Conservation (phyloP, 108 stramenopile genomes). For the Epithemia pelagica region DNA sequence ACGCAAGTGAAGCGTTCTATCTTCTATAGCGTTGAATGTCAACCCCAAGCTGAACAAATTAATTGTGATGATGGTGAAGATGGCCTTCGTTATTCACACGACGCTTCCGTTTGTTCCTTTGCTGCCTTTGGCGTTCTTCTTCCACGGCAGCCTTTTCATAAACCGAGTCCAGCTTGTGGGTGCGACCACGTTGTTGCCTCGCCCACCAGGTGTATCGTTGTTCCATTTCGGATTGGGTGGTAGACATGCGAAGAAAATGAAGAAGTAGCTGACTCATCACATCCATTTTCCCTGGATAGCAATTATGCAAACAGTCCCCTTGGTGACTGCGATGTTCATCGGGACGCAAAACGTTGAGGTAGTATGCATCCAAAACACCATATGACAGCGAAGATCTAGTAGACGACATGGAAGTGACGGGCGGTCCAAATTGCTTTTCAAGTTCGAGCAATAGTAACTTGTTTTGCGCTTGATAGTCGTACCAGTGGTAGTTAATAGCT, state of each 20-base stretch:
- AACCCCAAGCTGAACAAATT: no score
- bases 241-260: constrained; percentile 12
- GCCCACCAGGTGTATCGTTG: neutral
- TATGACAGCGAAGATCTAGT: neutral
- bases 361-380: constrained; percentile 36
- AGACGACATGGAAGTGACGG: neutral
- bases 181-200: neutral
- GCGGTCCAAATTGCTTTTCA: constrained; percentile 4
- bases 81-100: no score
- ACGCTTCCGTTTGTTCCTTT: no score
- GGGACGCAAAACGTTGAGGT: constrained; percentile 35
- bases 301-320: constrained; percentile 46
- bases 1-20: no score
- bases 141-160: no score
- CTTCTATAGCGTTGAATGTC: no score
- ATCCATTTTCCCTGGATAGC: constrained; percentile 44
- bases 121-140: no score
- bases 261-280: constrained; percentile 30
- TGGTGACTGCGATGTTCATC: constrained; percentile 37
- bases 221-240: neutral
- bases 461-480: constrained; percentile 39
- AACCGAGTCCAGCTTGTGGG: no score
- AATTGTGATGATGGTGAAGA: no score
- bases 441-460: constrained; percentile 23
- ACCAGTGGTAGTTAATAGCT: constrained; percentile 37